Conservation (phyloP, 176 grass and related monocot genomes). For the Neostapfia colusana region DNA sequence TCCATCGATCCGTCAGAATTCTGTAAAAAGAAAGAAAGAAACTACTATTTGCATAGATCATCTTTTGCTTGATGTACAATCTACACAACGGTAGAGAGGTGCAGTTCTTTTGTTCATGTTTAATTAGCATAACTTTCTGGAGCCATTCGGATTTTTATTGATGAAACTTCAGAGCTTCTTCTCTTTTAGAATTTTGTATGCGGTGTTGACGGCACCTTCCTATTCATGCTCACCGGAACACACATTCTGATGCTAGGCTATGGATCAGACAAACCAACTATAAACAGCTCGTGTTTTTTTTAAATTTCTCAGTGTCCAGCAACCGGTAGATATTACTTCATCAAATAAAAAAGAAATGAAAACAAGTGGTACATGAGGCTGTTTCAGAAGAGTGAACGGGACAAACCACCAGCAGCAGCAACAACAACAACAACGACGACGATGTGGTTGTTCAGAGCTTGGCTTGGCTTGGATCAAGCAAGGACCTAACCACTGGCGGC, state of each 20-base stretch:
- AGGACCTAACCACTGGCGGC: conserved; percentile 26
- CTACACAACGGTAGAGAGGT: conserved; percentile 15
- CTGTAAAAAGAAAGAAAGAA: conserved; percentile 38
- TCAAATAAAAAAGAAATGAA: not conserved
- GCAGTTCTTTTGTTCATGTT: conserved; percentile 25
- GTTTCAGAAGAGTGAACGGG: conserved; percentile 27
- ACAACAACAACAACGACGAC: conserved; percentile 26
- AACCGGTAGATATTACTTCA: not conserved
- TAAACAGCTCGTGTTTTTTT: not conserved
- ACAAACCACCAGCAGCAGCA: not conserved
- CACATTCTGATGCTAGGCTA: conserved; percentile 11
- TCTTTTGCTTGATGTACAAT: conserved; percentile 47
- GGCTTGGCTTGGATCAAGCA: conserved; percentile 17
- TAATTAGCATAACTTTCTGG: conserved; percentile 11
- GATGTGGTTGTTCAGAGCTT: conserved; percentile 32
- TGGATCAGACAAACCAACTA: conserved; percentile 8
- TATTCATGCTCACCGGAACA: not conserved
- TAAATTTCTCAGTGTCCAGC: not conserved
- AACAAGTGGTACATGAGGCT: not conserved
- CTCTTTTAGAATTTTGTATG: not conserved
- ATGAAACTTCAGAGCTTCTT: conserved; percentile 21
- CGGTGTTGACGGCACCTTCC: not conserved
- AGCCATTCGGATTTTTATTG: not conserved
- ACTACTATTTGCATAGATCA: conserved; percentile 33
- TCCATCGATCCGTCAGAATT: not conserved